phyloP scores from a whole-genome alignment of 2,329 filamentous ascomycete genomes.

The Pyrenochaeta sp. region DNA sequence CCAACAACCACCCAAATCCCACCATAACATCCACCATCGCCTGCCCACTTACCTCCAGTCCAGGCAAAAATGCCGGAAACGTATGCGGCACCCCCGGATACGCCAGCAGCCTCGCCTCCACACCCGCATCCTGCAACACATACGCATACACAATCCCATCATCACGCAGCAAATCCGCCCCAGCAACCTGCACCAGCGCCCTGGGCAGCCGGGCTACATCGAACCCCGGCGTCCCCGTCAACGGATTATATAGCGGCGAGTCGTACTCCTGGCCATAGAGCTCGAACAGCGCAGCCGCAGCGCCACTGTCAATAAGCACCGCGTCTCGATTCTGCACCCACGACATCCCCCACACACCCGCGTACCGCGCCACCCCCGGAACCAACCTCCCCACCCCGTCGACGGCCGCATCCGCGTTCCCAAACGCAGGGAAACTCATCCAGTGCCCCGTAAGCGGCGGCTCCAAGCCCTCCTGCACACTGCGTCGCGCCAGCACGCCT shows the following conservation, averaged over 20 bases:
- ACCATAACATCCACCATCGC: constrained; percentile 33
- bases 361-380: constrained; percentile 6
- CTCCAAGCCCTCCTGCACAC: constrained; percentile 4
- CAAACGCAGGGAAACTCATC: constrained; percentile 3
- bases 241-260: constrained; percentile 12
- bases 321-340: constrained; percentile 13
- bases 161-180: constrained; percentile 58
- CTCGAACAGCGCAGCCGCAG: not conserved
- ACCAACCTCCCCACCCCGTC: not conserved
- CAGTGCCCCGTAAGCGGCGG: constrained; percentile 16
- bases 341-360: constrained; percentile 3
- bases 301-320: constrained; percentile 6
- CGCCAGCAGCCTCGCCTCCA: constrained; percentile 54
- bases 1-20: constrained; percentile 42
- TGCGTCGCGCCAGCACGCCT: constrained; percentile 10
- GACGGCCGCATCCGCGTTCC: not conserved
- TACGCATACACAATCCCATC: constrained; percentile 62
- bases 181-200: constrained; percentile 51
- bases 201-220: constrained; percentile 7
- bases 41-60: constrained; percentile 25
- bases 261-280: constrained; percentile 1
- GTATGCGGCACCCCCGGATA: constrained; percentile 54
- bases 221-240: not conserved
- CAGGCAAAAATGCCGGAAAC: constrained; percentile 44
- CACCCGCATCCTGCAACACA: constrained; percentile 52